Percentiles rank a stretch among this genome's conserved stretches.
These are phyloP conservation scores for Mycena haematopus DNA, from an alignment of 768 basidiomycete species.

Conservation along the genomic window DNA sequence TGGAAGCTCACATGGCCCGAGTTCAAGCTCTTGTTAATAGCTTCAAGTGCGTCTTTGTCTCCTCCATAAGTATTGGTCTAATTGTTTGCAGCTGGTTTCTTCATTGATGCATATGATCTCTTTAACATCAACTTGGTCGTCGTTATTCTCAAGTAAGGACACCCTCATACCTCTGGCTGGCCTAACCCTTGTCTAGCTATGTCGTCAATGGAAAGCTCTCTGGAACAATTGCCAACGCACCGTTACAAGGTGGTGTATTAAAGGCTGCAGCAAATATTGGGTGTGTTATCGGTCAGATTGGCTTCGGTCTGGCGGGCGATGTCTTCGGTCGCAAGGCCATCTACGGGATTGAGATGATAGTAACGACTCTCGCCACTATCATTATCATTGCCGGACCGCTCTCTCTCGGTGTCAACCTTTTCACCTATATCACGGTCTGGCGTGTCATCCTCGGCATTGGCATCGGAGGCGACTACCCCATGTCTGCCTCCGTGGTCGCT, in stretches of 20 bases:
- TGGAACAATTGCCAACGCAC: slow-evolving; percentile 20
- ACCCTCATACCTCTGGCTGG: background rate
- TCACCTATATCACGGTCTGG: slow-evolving; percentile 23
- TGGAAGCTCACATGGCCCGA: slow-evolving; percentile 26
- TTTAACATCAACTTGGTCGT: slow-evolving; percentile 28
- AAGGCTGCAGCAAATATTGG: slow-evolving; percentile 27
- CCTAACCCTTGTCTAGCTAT: background rate
- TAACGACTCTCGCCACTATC: slow-evolving; percentile 18
- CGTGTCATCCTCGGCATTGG: slow-evolving; percentile 21
- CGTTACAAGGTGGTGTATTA: slow-evolving; percentile 25
- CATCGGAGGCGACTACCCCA: slow-evolving; percentile 26
- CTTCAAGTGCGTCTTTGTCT: slow-evolving; percentile 9
- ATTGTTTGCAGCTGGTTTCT: slow-evolving; percentile 18
- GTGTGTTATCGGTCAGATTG: slow-evolving; percentile 19
- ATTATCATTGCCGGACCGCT: slow-evolving; percentile 19
- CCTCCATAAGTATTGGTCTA: background rate
- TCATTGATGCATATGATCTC: slow-evolving; percentile 26
- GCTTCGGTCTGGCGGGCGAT: slow-evolving; percentile 22
- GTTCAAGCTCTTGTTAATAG: slow-evolving; percentile 19
- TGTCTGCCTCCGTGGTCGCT: slow-evolving; percentile 26
- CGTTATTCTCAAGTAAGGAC: slow-evolving; percentile 20
- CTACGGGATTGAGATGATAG: slow-evolving; percentile 24
- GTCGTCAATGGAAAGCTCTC: slow-evolving; percentile 23
- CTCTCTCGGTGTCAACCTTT: slow-evolving; percentile 12
- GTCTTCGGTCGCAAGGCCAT: slow-evolving; percentile 23